These are phyloP conservation scores for Mesostigma viride DNA, from an alignment of 139 green algal genomes.

Conservation along the genomic window DNA sequence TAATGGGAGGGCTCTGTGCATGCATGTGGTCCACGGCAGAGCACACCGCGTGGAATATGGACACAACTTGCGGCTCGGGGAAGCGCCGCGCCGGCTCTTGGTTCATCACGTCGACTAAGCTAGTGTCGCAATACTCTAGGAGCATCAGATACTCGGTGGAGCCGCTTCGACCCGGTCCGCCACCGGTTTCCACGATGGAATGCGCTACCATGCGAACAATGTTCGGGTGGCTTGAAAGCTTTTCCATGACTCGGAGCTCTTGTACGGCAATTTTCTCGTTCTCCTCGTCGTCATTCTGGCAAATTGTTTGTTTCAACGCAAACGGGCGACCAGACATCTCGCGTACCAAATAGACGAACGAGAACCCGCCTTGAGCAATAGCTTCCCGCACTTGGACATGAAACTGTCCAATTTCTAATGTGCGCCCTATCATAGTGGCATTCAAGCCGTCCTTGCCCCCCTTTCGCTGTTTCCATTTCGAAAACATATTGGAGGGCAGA, in stretches of 20 bases:
- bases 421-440: too few relatives aligned
- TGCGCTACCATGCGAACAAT: slow-evolving; percentile 22
- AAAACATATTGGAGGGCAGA: too few relatives aligned
- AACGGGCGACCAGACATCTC: slow-evolving; percentile 6
- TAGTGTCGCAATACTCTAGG: slow-evolving; percentile 32
- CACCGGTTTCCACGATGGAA: slow-evolving; percentile 5
- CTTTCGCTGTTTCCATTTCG: too few relatives aligned
- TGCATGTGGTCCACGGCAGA: slow-evolving; percentile 28
- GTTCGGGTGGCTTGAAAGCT: slow-evolving; percentile 24
- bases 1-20: slow-evolving; percentile 18
- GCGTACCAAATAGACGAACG: slow-evolving; percentile 27
- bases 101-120: slow-evolving; percentile 23
- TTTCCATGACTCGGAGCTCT: slow-evolving; percentile 17
- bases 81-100: background rate
- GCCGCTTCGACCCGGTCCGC: background rate
- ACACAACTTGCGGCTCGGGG: slow-evolving; percentile 20
- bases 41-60: slow-evolving; percentile 29
- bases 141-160: slow-evolving; percentile 20
- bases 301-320: slow-evolving; percentile 28
- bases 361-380: slow-evolving; percentile 29
- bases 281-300: slow-evolving; percentile 22
- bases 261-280: slow-evolving; percentile 2
- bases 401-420: slow-evolving; percentile 14
- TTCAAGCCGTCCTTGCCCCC: too few relatives aligned
- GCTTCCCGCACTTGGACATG: slow-evolving; percentile 18